Evolutionary conservation across 2,329 filamentous ascomycete species (phyloP), one percentile per base, ranked within the genome.

Genomic region (Cryphonectria nitschkei): DNA sequence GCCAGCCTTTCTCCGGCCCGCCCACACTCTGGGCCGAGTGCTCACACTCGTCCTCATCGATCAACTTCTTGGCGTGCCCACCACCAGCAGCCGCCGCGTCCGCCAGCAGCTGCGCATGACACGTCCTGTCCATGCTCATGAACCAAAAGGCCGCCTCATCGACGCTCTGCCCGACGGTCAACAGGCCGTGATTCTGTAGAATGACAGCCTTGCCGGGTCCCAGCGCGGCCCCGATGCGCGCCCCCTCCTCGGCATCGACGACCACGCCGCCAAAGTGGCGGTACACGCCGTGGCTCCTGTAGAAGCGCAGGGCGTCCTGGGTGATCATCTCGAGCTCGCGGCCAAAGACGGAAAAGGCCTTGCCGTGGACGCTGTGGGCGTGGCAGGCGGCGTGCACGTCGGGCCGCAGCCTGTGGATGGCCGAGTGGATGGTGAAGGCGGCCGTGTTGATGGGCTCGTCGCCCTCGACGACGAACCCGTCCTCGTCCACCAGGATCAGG

Each of bases 141-240:
- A 91, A 93, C 69, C 92, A 79, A 77, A 89, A 93, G 0, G 90
- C 90, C 0, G 92, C 91, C 79, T 93, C 92, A 74, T 93, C 92
- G 1, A 94, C 91, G 0, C 90, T 93, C 4, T 78, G 76, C 0
- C 92, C 92, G 0, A 92, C 90, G 0, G 90, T 93, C 65, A 93
- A 75, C 16, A 94, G 79, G 0, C 92, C 92, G 75, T 93, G 92
- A 77, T 93, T 94, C 70, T 89, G 83, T 63, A 93, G 79, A 46
- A 93, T 90, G 74, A 88, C 83, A 0, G 85, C 90, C 77, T 86
- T 91, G 71, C 86, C 87, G 0, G 82, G 73, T 0, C 91, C 92
- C 6, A 94, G 80, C 0, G 90, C 88, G 3, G 81, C 81, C 0
- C 91, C 91, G 63, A 94, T 88, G 29, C 86, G 82, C 65, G 85